Evolutionary conservation across 495 filamentous ascomycete genomes (phyloP).

Genomic region (Rusavskia elegans): DNA sequence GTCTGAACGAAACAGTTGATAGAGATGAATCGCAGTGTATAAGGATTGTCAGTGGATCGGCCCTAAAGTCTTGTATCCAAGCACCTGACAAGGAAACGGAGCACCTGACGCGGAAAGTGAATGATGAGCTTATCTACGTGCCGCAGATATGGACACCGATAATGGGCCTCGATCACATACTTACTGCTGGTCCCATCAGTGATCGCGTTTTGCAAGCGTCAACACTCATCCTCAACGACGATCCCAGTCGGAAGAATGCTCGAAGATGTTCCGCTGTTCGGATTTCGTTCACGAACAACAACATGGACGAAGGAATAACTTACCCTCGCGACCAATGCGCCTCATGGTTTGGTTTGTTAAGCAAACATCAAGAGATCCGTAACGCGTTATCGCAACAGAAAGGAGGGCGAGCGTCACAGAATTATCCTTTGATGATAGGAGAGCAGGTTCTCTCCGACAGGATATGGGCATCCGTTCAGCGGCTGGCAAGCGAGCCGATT

Average conservation of each 20-base stretch:
- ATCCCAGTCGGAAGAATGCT: neutral
- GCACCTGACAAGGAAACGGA: neutral
- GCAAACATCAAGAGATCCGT: neutral
- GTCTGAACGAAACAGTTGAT: slow-evolving; percentile 4
- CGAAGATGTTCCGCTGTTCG: neutral
- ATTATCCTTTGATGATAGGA: no score
- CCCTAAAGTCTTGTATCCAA: neutral
- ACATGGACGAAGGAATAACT: neutral
- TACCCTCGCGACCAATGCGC: neutral
- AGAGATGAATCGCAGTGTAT: slow-evolving; percentile 6
- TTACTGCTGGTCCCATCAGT: neutral
- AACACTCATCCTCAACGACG: neutral
- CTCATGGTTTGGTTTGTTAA: neutral
- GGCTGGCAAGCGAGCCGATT: no score
- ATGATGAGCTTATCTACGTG: slow-evolving; percentile 4
- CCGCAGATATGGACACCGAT: slow-evolving; percentile 7
- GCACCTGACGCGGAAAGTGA: neutral
- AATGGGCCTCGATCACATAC: neutral
- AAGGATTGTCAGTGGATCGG: neutral
- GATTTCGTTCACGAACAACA: neutral
- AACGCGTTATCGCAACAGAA: neutral
- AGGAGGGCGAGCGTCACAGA: no score
- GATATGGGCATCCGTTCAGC: no score
- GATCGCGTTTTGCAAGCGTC: neutral
- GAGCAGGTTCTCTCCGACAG: no score